Percentiles rank a stretch among this genome's conserved stretches.
Evolutionary conservation across 441 rosid species (phyloP).

Genomic region (Populus tomentosa): DNA sequence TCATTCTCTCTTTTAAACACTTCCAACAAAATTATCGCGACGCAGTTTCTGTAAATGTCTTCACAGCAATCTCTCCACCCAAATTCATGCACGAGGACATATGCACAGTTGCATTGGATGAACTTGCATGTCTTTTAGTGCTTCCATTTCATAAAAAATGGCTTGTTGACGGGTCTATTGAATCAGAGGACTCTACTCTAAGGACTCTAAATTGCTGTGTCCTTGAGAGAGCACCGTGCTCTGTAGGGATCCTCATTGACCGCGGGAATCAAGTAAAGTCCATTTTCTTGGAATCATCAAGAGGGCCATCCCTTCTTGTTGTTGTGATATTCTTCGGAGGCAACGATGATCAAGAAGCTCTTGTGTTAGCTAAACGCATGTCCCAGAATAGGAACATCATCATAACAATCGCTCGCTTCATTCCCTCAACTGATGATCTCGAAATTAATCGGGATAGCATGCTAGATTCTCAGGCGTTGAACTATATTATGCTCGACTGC

Average conservation of each 20-base stretch:
- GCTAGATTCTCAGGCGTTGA: neutral
- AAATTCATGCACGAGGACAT: slow-evolving; percentile 40
- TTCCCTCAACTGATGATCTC: neutral
- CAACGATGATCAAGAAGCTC: slow-evolving; percentile 1
- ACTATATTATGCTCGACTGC: neutral
- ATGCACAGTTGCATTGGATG: slow-evolving; percentile 38
- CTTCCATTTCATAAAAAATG: slow-evolving; percentile 42
- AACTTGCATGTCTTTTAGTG: slow-evolving; percentile 24
- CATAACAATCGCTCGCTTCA: neutral
- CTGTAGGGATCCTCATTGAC: slow-evolving; percentile 34
- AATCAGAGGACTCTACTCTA: slow-evolving; percentile 11
- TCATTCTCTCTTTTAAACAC: slow-evolving; percentile 26
- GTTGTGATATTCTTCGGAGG: neutral
- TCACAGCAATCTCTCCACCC: slow-evolving; percentile 35
- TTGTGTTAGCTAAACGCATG: neutral
- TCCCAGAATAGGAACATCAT: neutral
- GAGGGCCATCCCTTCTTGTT: neutral
- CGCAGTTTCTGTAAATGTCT: slow-evolving; percentile 15
- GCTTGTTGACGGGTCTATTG: slow-evolving; percentile 23
- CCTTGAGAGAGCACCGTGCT: slow-evolving; percentile 34
- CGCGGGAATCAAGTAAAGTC: neutral
- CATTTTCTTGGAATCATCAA: neutral
- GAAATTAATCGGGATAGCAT: neutral
- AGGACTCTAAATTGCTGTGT: slow-evolving; percentile 23
- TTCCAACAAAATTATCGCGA: slow-evolving; percentile 19